Conservation (phyloP, 192 early-diverging fungal species). For the Rhizophagus prolifer region DNA sequence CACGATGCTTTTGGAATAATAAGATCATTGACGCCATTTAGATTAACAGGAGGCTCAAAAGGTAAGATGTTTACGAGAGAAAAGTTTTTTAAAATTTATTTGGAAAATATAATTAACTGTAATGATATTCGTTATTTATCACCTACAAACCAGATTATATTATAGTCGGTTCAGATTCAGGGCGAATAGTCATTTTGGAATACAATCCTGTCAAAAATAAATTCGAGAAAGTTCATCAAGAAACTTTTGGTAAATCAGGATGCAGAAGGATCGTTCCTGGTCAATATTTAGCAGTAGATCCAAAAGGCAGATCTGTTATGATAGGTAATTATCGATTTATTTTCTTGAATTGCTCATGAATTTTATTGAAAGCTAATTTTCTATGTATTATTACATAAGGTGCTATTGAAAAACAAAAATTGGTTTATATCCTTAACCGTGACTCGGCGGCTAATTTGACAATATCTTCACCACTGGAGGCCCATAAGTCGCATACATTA, state of each 20-base stretch:
- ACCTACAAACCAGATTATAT: slow-evolving; percentile 71
- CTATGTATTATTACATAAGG: slow-evolving; percentile 43
- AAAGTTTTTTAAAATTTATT: not conserved
- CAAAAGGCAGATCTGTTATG: slow-evolving; percentile 95
- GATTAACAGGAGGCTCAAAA: slow-evolving; percentile 86
- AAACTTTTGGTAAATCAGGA: slow-evolving; percentile 94
- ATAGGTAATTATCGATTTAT: slow-evolving; percentile 53
- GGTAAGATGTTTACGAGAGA: slow-evolving; percentile 46
- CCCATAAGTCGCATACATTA: slow-evolving; percentile 78
- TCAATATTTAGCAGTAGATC: slow-evolving; percentile 94
- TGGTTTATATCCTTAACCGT: slow-evolving; percentile 96
- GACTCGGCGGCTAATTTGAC: slow-evolving; percentile 79
- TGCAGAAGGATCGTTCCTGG: slow-evolving; percentile 88
- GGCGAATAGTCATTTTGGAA: slow-evolving; percentile 85
- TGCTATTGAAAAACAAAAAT: slow-evolving; percentile 90
- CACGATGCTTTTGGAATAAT: slow-evolving; percentile 85
- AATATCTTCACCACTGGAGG: slow-evolving; percentile 95
- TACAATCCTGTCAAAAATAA: slow-evolving; percentile 73
- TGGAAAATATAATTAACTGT: not conserved
- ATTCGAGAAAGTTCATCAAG: slow-evolving; percentile 83
- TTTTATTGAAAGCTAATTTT: not conserved
- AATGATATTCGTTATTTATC: not conserved
- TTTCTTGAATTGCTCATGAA: not conserved
- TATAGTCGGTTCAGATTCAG: slow-evolving; percentile 87
- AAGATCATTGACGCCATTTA: slow-evolving; percentile 78